phyloP scores from a whole-genome alignment of 2,329 filamentous ascomycete species.

The Biscogniauxia marginata region DNA sequence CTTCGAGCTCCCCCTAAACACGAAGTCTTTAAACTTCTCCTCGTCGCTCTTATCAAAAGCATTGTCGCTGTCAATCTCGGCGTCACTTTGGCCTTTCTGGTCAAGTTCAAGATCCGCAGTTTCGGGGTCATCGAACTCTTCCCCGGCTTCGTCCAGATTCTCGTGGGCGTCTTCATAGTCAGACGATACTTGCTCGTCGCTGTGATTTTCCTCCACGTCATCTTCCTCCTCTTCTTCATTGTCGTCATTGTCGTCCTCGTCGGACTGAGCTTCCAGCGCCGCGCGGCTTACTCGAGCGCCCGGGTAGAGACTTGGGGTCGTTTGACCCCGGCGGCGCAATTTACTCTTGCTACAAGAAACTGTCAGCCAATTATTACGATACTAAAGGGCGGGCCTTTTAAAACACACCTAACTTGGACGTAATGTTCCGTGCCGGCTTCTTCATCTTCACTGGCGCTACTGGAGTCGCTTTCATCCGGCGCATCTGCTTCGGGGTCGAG shows the following conservation, averaged over 20 bases:
- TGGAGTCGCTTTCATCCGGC: conserved; percentile 54
- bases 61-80: conserved; percentile 61
- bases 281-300: conserved; percentile 72
- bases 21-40: conserved; percentile 75
- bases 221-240: conserved; percentile 41
- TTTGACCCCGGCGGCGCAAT: conserved; percentile 68
- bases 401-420: conserved; percentile 39
- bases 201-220: conserved; percentile 45
- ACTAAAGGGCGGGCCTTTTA: no score
- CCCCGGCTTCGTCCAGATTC: no score
- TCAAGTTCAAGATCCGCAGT: conserved; percentile 53
- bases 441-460: conserved; percentile 49
- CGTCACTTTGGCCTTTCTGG: conserved; percentile 47
- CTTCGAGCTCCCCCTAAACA: conserved; percentile 58
- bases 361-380: conserved; percentile 6
- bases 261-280: conserved; percentile 44
- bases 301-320: conserved; percentile 74
- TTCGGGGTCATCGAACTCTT: conserved; percentile 55
- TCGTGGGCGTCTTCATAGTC: conserved; percentile 31
- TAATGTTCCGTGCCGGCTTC: conserved; percentile 83
- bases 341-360: conserved; percentile 67
- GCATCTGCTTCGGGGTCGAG: conserved; percentile 75
- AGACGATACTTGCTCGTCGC: conserved; percentile 36
- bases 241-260: conserved; percentile 28
- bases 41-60: conserved; percentile 84